Base-by-base conservation (phyloP, 768 basidiomycete genomes). In the Trametes meyenii region DNA sequence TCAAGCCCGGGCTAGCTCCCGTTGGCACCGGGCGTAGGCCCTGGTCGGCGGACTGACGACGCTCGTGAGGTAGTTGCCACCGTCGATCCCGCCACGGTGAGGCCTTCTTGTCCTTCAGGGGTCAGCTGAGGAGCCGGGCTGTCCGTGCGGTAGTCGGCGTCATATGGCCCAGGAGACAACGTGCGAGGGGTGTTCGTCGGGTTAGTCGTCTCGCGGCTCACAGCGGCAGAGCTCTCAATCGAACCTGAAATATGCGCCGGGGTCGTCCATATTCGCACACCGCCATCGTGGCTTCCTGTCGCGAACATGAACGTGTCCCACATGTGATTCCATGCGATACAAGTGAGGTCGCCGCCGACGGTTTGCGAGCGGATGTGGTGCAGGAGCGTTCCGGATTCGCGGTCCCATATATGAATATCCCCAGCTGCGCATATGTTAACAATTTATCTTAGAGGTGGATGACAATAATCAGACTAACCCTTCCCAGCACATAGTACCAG, bases 381-480 rank as follows among this genome's bases (percentile, higher is more conserved):
- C 2, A 94, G 77, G 1, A 91, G 75, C 8, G 84, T 80, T 5
- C 83, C 92, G 12, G 88, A 88, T 74, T 92, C 90, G 61, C 86
- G 84, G 68, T 94, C 92, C 92, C 92, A 94, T 13, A 93, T 89
- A 69, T 90, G 87, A 14, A 94, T 86, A 67, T 92, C 89, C 4
- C 92, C 92, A 62, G 83, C 91, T 92, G 61, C 46, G 45, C 19
- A 1, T 8, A 14, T 19, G 50, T 58, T n/a, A 58, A 24, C 35
- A 26, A 11, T 3, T 17, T 51, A 2, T 23, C 17, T 1, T 10
- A 33, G 29, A 44, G 33, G 52, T 58, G 33, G 14, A 50, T 50
- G 26, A 56, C 8, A 4, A 13, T 24, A n/a, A 21, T 19, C 11
- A 24, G 17, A 67, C 73, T 40, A 50, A 85, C 90, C 80, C 83